Base-by-base conservation (phyloP, 2,329 filamentous ascomycete genomes). In the Diaporthe vaccinii region DNA sequence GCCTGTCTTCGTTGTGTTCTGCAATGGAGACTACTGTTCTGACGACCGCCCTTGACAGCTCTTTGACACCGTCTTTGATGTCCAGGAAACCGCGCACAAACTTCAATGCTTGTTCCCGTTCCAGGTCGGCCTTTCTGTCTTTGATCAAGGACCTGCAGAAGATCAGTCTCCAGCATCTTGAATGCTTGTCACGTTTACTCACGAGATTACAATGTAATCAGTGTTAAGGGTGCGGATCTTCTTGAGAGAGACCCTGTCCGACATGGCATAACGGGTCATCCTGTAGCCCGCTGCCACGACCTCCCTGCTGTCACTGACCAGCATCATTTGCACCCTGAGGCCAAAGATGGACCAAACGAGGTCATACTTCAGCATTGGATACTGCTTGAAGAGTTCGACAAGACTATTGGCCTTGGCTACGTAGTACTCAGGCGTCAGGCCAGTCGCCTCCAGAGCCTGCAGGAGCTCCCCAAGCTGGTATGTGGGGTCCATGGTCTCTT, bases 281-380 rank as follows among this genome's bases (percentile, higher is more conserved):
- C 97, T 91, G 84, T 98, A 99, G 1, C 95, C 97, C 58, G 97
- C 95, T 36, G 97, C 97, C 34, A 98, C 95, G 15, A 98, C 96
- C 85, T 99, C 97, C 78, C 96, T 92, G 82, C 94, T 98, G 79
- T 98, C 96, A 81, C 96, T 98, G 74, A 99, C 87, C 31, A 99
- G 92, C 95, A 99, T 97, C 79, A 95, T 93, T 84, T 99, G 97
- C 87, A 98, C 96, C 58, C 97, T 91, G 67, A 97, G 85, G 2
- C 97, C 97, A 84, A 99, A 99, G 1, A 98, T 93, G 5, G 95
- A 94, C 97, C 97, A 99, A 1, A 95, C 96, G 67, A 99, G 86
- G 83, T 99, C 97, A 83, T 98, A 98, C 82, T 99, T 99, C 74
- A 99, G 89, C 1, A 95, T 96, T 1, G 95, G 95, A 83, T 98